A percentile compares a stretch with the other conserved stretches of the same genome.
Evolutionary conservation across 768 basidiomycete species (phyloP).

Genomic region (Exsudoporus frostii): DNA sequence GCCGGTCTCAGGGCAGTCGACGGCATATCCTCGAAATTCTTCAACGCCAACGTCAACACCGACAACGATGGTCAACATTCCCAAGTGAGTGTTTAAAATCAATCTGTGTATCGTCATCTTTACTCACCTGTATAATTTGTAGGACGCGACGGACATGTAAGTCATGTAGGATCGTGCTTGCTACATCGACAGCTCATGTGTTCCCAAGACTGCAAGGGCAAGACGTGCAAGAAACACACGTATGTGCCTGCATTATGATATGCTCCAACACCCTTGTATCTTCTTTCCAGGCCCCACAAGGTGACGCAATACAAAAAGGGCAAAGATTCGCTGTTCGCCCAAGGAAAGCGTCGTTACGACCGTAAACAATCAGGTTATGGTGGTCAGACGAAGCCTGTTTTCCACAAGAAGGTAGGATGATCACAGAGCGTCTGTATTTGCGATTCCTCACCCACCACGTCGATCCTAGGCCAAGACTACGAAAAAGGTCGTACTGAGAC

Average conservation of each 20-base stretch:
- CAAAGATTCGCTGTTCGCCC: constrained; percentile 95
- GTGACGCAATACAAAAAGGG: constrained; percentile 99
- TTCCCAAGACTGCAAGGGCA: constrained; percentile 85
- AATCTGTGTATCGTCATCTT: constrained; percentile 7
- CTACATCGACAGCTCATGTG: constrained; percentile 1
- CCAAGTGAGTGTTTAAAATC: constrained; percentile 61
- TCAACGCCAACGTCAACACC: constrained; percentile 26
- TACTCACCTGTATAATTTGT: constrained; percentile 3
- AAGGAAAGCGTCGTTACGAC: constrained; percentile 99
- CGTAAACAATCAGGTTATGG: constrained; percentile 98
- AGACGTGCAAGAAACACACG: constrained; percentile 97
- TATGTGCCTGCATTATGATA: constrained; percentile 39
- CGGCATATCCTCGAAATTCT: constrained; percentile 10
- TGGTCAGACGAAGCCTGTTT: constrained; percentile 99
- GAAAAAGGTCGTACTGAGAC: constrained; percentile 97
- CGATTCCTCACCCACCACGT: background rate
- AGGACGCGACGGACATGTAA: constrained; percentile 97
- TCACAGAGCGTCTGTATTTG: background rate
- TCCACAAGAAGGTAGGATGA: constrained; percentile 90
- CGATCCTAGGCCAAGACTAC: constrained; percentile 84
- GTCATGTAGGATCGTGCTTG: constrained; percentile 24
- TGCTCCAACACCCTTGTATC: background rate
- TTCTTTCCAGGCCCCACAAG: constrained; percentile 81
- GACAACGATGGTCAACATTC: constrained; percentile 85
- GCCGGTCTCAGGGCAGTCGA: constrained; percentile 16